These are phyloP conservation scores for Metschnikowia dekortorum DNA, from an alignment of 805 yeast species.

Conservation along the genomic window DNA sequence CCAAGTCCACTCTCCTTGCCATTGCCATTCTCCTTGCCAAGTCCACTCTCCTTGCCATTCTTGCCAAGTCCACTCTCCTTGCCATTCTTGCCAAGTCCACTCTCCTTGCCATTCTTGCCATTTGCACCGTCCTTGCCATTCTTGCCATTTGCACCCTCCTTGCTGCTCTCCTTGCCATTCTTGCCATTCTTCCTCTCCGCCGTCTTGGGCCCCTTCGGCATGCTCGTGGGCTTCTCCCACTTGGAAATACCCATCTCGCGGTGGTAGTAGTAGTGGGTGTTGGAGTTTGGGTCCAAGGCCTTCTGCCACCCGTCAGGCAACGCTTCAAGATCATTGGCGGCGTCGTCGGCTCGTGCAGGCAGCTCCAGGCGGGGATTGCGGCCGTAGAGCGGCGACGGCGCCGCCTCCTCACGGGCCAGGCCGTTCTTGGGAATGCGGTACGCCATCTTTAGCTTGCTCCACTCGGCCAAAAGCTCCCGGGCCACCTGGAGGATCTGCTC, in stretches of 20 bases:
- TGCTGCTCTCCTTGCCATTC: background rate
- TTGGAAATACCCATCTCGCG: slow-evolving; percentile 42
- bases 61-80: no score
- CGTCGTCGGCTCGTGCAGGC: slow-evolving; percentile 8
- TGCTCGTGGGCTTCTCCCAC: slow-evolving; percentile 56
- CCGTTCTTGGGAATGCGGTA: slow-evolving; percentile 71
- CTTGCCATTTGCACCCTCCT: background rate
- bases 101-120: background rate
- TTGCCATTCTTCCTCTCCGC: background rate
- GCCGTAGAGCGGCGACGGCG: slow-evolving; percentile 11
- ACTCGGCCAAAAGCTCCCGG: slow-evolving; percentile 48
- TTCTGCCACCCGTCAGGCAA: slow-evolving; percentile 68
- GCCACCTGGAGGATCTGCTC: slow-evolving; percentile 35
- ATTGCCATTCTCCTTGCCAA: background rate
- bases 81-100: no score
- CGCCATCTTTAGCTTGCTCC: slow-evolving; percentile 78
- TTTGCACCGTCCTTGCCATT: background rate
- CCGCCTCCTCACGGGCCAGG: slow-evolving; percentile 6
- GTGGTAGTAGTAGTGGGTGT: slow-evolving; percentile 52
- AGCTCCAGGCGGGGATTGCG: slow-evolving; percentile 13
- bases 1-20: background rate
- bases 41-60: background rate
- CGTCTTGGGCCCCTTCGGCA: slow-evolving; percentile 29
- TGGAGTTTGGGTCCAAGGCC: slow-evolving; percentile 44
- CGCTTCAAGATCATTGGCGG: slow-evolving; percentile 14